Conservation (phyloP, 345 rosid species). For the Acer saccharum region DNA sequence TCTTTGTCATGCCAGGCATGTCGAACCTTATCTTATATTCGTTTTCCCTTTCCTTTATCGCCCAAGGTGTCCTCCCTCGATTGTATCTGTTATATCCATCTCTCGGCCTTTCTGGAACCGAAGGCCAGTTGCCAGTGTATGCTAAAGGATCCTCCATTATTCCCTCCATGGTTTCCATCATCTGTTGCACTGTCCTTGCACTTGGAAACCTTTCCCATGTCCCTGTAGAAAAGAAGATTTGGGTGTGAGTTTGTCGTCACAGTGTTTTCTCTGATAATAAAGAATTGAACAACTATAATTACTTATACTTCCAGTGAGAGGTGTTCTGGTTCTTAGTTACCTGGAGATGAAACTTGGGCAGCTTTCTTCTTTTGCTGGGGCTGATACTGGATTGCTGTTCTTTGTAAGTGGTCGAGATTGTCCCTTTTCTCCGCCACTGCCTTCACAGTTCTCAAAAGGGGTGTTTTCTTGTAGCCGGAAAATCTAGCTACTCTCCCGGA, state of each 20-base stretch:
- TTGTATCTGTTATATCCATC: slow-evolving; percentile 19
- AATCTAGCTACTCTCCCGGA: background rate
- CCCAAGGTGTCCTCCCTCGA: slow-evolving; percentile 33
- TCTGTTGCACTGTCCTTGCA: slow-evolving; percentile 25
- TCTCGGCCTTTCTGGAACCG: background rate
- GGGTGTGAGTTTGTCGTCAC: background rate
- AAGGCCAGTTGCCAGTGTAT: slow-evolving; percentile 1
- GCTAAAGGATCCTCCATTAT: slow-evolving; percentile 20
- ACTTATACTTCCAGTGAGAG: background rate
- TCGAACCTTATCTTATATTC: slow-evolving; percentile 32
- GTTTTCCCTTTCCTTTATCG: slow-evolving; percentile 24
- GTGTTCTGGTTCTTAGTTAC: slow-evolving; percentile 1
- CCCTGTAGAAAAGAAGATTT: slow-evolving; percentile 11
- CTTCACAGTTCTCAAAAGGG: slow-evolving; percentile 1
- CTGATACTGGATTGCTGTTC: slow-evolving; percentile 4
- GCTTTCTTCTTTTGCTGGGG: background rate
- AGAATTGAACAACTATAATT: too few relatives aligned
- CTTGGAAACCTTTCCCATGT: slow-evolving; percentile 25
- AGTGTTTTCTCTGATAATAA: background rate
- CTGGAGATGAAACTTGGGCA: slow-evolving; percentile 16
- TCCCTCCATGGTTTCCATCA: slow-evolving; percentile 34
- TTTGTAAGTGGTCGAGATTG: slow-evolving; percentile 21
- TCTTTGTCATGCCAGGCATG: slow-evolving; percentile 38
- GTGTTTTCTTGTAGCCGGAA: background rate
- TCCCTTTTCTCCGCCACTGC: slow-evolving; percentile 18